Evolutionary conservation across 2,329 filamentous ascomycete genomes (phyloP).

Genomic region (Claviceps sp.): DNA sequence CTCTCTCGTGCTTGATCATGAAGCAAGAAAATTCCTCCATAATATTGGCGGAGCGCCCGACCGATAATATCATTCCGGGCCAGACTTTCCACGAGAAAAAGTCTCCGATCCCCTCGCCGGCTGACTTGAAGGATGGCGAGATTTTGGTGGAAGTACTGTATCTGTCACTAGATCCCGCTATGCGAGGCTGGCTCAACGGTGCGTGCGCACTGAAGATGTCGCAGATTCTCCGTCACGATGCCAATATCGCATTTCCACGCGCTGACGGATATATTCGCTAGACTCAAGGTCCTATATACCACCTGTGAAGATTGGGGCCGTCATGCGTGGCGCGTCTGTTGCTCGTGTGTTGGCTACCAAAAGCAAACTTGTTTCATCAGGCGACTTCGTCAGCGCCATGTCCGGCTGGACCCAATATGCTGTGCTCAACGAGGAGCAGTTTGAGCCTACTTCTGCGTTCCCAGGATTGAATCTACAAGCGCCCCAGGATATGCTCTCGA

Average conservation of each 20-base stretch:
- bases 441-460: slow-evolving; percentile 26
- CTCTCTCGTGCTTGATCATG: slow-evolving; percentile 18
- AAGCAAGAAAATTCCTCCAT: slow-evolving; percentile 33
- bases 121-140: slow-evolving; percentile 48
- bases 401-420: slow-evolving; percentile 56
- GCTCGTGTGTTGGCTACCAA: slow-evolving; percentile 49
- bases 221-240: background rate
- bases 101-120: slow-evolving; percentile 34
- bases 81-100: slow-evolving; percentile 47
- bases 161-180: slow-evolving; percentile 60
- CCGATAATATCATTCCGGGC: slow-evolving; percentile 45
- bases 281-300: slow-evolving; percentile 47
- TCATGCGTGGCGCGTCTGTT: slow-evolving; percentile 53
- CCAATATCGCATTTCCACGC: background rate
- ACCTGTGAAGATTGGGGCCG: slow-evolving; percentile 52
- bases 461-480: slow-evolving; percentile 22
- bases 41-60: slow-evolving; percentile 51
- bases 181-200: slow-evolving; percentile 59
- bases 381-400: slow-evolving; percentile 41
- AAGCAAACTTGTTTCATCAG: slow-evolving; percentile 37
- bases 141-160: slow-evolving; percentile 49
- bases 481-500: slow-evolving; percentile 47
- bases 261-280: slow-evolving; percentile 10
- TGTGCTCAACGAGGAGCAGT: slow-evolving; percentile 38
- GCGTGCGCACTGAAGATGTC: slow-evolving; percentile 7